These are phyloP conservation scores for Elsinoe batatas DNA, from an alignment of 2,329 filamentous ascomycete genomes.

Conservation along the genomic window DNA sequence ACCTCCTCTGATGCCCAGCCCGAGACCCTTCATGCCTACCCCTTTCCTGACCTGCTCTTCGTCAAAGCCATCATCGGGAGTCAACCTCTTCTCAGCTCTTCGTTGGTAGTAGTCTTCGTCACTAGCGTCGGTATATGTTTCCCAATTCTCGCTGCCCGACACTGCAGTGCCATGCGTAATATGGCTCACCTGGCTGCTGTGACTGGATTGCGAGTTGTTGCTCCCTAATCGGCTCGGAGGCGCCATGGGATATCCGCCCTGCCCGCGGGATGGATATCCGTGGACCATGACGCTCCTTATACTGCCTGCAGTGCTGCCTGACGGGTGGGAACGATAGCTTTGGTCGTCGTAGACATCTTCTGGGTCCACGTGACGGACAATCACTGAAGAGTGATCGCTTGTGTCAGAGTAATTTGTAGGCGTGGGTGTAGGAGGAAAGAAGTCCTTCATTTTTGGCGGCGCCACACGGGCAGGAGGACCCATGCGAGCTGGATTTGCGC, in stretches of 20 bases:
- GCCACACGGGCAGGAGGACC: slow-evolving; percentile 51
- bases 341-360: slow-evolving; percentile 82
- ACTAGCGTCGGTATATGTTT: slow-evolving; percentile 70
- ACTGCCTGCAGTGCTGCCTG: slow-evolving; percentile 23
- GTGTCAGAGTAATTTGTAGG: slow-evolving; percentile 24
- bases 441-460: slow-evolving; percentile 86
- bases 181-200: slow-evolving; percentile 32
- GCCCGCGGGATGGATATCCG: slow-evolving; percentile 25
- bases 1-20: not conserved
- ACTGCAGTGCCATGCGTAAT: slow-evolving; percentile 29
- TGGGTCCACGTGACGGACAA: slow-evolving; percentile 52
- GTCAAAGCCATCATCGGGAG: slow-evolving; percentile 29
- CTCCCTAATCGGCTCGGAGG: slow-evolving; percentile 49
- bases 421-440: slow-evolving; percentile 42
- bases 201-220: slow-evolving; percentile 51
- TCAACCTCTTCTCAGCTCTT: slow-evolving; percentile 53
- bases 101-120: slow-evolving; percentile 66
- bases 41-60: slow-evolving; percentile 23
- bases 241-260: slow-evolving; percentile 6
- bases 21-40: slow-evolving; percentile 19
- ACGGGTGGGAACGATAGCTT: slow-evolving; percentile 17
- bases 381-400: slow-evolving; percentile 45
- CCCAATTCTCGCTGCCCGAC: slow-evolving; percentile 88
- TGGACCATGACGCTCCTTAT: slow-evolving; percentile 21
- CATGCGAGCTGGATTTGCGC: slow-evolving; percentile 29